Conservation (phyloP, 768 basidiomycete genomes). For the Leccinellum albellum region DNA sequence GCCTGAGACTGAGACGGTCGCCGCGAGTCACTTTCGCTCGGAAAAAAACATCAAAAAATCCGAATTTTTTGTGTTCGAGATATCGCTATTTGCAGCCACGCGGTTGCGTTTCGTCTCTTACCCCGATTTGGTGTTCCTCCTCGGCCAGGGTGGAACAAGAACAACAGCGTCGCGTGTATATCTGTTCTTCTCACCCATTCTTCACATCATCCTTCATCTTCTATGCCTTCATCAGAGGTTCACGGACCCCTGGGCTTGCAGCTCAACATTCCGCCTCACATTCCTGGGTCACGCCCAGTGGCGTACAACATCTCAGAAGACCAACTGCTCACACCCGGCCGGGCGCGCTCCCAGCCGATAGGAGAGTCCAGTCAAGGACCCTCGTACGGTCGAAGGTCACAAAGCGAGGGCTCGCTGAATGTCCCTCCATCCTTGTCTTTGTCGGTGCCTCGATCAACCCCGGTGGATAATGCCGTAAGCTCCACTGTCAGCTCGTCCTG, state of each 20-base stretch:
- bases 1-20: not conserved
- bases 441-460: slow-evolving; percentile 1
- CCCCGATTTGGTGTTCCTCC: slow-evolving; percentile 21
- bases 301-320: slow-evolving; percentile 10
- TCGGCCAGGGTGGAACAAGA: slow-evolving; percentile 6
- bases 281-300: slow-evolving; percentile 7
- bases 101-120: slow-evolving; percentile 1
- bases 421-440: slow-evolving; percentile 10
- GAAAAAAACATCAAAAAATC: not conserved
- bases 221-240: slow-evolving; percentile 22
- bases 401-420: slow-evolving; percentile 22
- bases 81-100: not conserved
- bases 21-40: not conserved
- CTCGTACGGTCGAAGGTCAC: slow-evolving; percentile 21
- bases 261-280: slow-evolving; percentile 14
- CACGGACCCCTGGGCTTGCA: slow-evolving; percentile 22
- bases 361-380: slow-evolving; percentile 25
- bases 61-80: not conserved
- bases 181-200: not conserved
- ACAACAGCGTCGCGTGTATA: slow-evolving; percentile 13
- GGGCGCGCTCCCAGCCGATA: slow-evolving; percentile 20
- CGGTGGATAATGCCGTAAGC: slow-evolving; percentile 27
- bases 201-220: not conserved
- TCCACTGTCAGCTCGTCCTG: not conserved
- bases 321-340: slow-evolving; percentile 7